Evolutionary conservation across 2,329 filamentous ascomycete genomes (phyloP).

Genomic region (Arthrobotrys musiformis): DNA sequence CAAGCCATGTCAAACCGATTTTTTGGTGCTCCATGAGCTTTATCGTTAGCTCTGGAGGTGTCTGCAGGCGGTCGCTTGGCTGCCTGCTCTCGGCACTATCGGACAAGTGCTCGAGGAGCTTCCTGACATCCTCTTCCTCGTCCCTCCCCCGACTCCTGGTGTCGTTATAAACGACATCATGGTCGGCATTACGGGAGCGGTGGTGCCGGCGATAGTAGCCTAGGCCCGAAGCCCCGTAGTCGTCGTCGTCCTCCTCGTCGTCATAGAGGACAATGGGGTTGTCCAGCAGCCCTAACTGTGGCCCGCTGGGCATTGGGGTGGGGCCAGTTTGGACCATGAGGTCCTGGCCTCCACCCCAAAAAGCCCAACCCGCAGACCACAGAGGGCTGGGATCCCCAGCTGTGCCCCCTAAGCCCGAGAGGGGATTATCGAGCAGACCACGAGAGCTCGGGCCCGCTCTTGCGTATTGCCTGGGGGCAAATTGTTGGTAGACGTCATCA

Average conservation of each 20-base stretch:
- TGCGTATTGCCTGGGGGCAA: neutral
- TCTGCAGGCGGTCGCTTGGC: constrained; percentile 72
- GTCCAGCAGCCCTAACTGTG: neutral
- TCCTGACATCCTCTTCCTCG: constrained; percentile 34
- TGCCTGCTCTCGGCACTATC: constrained; percentile 64
- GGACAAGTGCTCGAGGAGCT: constrained; percentile 56
- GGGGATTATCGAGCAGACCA: neutral
- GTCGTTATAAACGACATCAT: neutral
- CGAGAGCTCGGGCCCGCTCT: neutral
- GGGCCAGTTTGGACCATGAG: neutral
- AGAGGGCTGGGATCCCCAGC: neutral
- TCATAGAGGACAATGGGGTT: constrained; percentile 21
- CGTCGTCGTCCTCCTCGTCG: constrained; percentile 12
- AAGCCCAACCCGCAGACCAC: constrained; percentile 13
- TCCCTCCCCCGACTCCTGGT: neutral
- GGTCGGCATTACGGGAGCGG: neutral
- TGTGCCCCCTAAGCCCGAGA: constrained; percentile 17
- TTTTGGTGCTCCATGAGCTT: constrained; percentile 84
- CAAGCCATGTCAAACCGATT: constrained; percentile 80
- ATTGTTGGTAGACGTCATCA: constrained; percentile 25
- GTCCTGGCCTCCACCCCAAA: constrained; percentile 3
- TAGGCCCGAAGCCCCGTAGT: too few species aligned
- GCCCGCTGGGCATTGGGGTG: neutral
- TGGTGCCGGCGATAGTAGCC: too few species aligned
- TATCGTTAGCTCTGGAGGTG: constrained; percentile 75